A percentile compares a stretch with the other conserved stretches of the same genome.
Conservation (phyloP, 306 rosid species). For the Dalbergia oliveri region DNA sequence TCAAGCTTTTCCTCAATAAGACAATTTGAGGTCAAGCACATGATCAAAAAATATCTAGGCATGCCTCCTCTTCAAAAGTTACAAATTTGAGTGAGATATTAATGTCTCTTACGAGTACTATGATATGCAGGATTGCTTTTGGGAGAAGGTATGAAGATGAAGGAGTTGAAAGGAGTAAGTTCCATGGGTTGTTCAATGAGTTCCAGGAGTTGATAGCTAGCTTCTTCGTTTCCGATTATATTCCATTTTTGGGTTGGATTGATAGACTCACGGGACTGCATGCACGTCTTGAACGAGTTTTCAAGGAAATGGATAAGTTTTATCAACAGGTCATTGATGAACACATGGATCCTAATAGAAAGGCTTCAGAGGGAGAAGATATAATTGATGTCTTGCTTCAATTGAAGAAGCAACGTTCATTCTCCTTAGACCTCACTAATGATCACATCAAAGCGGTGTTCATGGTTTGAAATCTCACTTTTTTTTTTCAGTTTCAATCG, state of each 20-base stretch:
- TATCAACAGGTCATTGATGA: conserved; percentile 41
- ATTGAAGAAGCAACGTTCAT: neutral
- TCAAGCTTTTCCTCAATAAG: conserved; percentile 21
- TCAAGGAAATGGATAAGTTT: conserved; percentile 32
- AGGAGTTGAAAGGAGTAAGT: neutral
- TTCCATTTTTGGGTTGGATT: conserved; percentile 16
- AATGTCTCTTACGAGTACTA: conserved; percentile 19
- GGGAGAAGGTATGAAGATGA: conserved; percentile 45
- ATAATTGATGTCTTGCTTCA: conserved; percentile 6
- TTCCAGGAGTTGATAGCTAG: neutral
- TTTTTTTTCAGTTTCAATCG: neutral
- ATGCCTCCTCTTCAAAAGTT: conserved; percentile 8
- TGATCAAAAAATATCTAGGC: conserved; percentile 9
- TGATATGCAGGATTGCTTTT: conserved; percentile 54
- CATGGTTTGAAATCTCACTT: neutral
- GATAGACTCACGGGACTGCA: conserved; percentile 1
- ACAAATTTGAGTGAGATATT: conserved; percentile 36
- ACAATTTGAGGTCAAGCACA: conserved; percentile 28
- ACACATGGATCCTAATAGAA: neutral
- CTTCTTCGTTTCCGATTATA: conserved; percentile 29
- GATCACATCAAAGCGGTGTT: conserved; percentile 26
- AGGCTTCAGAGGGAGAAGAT: neutral
- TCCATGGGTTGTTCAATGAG: conserved; percentile 41
- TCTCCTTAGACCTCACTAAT: neutral
- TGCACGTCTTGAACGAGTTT: conserved; percentile 31